Base-by-base conservation (phyloP, 208 protist species). In the Strigomonas culicis region DNA sequence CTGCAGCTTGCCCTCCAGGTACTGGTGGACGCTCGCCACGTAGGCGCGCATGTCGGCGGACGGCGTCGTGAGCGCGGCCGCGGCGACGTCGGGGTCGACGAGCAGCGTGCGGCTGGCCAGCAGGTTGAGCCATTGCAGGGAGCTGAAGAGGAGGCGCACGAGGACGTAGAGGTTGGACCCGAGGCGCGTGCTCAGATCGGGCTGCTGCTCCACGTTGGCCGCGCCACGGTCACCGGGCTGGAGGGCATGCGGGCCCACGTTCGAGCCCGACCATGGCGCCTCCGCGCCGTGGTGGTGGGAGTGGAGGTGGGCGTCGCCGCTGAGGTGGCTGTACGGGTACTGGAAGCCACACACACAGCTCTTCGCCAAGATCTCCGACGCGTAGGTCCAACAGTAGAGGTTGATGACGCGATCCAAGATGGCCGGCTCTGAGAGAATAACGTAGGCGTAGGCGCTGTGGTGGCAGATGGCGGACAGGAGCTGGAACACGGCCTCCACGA, bases 401-500 rank as follows among this genome's bases (percentile, higher is more conserved):
- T 51, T 51, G 4, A 51, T 51, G 46, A 51, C 46, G 21, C 13
- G 4, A 21, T 28, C 19, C 46, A 28, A 6, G 4, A 28, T 28
- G 46, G 22, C 46, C 3, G 22, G 22, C 46, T 28, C 46, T 11
- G 46, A 22, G 21, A 28, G 22, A 28, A 51, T 22, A 2, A 51
- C 46, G 46, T 51, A 44, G 8, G 39, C 39, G 39, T 44, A 44
- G 10, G 46, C 4, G 46, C 22, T 22, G 46, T 28, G 61, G 59
- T 74, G 44, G 49, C 70, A 76, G 49, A 80, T 55, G 41, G 69
- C 56, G 49, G 64, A 53, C 24, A 80, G 49, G 4, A 80, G 28
- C 41, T 77, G 60, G 63, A 74, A 80, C 15, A 72, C 52, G 39
- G 64, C 52, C 31, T 63, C 59, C 21, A 76, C 11, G 52, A 72